phyloP scores from a whole-genome alignment of 306 rosid species.

The Amphicarpaea edgeworthii region DNA sequence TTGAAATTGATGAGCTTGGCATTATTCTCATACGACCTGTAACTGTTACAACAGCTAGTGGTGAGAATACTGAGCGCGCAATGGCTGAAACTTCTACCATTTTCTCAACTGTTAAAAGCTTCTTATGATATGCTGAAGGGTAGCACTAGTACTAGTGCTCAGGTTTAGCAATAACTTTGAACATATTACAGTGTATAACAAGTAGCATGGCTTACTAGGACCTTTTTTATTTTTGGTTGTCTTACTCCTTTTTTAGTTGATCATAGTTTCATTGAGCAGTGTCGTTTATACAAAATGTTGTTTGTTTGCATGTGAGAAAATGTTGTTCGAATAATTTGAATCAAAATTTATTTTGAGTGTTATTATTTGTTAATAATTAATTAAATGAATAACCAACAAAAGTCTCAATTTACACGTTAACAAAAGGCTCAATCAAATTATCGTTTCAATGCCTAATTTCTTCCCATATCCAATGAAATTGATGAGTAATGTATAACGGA shows the following conservation, averaged over 20 bases:
- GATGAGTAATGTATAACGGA: too few relatives aligned
- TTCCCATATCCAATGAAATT: too few relatives aligned
- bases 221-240: not conserved
- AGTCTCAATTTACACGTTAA: too few relatives aligned
- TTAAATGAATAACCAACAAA: too few relatives aligned
- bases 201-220: not conserved
- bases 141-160: conserved; percentile 10
- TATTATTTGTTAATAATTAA: too few relatives aligned
- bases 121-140: conserved; percentile 39
- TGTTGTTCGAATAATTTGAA: too few relatives aligned
- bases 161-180: conserved; percentile 26
- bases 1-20: conserved; percentile 74
- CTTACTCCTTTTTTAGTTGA: not conserved
- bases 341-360: too few relatives aligned
- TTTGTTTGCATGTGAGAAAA: too few relatives aligned
- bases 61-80: conserved; percentile 50
- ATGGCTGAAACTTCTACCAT: conserved; percentile 71
- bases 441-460: too few relatives aligned
- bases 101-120: conserved; percentile 59
- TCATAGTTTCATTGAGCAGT: not conserved
- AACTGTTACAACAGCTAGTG: conserved; percentile 30
- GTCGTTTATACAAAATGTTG: too few relatives aligned
- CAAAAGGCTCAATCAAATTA: too few relatives aligned
- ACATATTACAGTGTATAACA: not conserved
- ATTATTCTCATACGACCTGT: conserved; percentile 71